Evolutionary conservation across 305 asterid species (phyloP).

Genomic region (Fraxinus greggii): DNA sequence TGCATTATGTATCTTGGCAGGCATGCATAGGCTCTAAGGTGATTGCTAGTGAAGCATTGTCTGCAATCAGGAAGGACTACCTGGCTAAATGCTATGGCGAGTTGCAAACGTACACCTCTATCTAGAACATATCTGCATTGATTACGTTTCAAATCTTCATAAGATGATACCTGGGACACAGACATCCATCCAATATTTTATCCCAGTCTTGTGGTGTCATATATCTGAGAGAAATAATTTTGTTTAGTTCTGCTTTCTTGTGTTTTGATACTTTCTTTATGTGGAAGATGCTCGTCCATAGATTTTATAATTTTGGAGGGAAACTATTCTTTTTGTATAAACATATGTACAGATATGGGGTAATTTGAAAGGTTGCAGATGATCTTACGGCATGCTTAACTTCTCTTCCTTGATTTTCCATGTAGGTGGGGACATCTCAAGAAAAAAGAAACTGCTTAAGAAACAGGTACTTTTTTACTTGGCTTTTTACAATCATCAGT

Average conservation of each 20-base stretch:
- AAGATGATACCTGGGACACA: background rate
- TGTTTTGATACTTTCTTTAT: background rate
- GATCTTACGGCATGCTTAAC: background rate
- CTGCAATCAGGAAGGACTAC: conserved; percentile 91
- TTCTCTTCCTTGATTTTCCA: background rate
- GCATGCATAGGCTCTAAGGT: conserved; percentile 91
- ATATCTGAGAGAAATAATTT: background rate
- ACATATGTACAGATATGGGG: background rate
- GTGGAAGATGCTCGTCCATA: background rate
- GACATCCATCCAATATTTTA: background rate
- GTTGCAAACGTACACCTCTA: conserved; percentile 23
- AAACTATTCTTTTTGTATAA: background rate
- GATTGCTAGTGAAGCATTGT: conserved; percentile 87
- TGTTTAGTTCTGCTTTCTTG: background rate
- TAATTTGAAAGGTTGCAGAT: background rate
- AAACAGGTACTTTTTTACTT: conserved; percentile 61
- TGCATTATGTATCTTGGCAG: conserved; percentile 35
- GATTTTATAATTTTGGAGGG: background rate
- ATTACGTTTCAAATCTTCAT: background rate
- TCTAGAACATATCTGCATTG: background rate
- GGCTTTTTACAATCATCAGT: background rate
- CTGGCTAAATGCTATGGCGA: conserved; percentile 94
- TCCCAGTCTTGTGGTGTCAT: background rate
- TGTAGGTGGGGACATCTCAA: conserved; percentile 74
- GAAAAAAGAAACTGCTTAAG: conserved; percentile 88